Base-by-base conservation (phyloP, 2,329 filamentous ascomycete genomes). In the Fusarium nelsonii region DNA sequence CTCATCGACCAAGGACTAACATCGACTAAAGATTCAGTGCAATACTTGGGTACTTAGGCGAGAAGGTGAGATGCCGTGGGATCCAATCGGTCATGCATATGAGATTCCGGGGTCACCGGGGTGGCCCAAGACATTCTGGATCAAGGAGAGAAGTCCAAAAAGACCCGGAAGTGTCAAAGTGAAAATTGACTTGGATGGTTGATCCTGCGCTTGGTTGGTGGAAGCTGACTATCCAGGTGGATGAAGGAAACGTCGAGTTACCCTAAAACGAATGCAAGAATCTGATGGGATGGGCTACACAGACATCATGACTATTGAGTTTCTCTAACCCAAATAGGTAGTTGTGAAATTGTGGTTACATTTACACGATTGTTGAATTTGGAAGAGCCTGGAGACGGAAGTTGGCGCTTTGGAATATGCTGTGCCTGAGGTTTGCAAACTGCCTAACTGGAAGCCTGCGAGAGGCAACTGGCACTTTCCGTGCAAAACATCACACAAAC, bases 71-170 rank as follows among this genome's bases (percentile, higher is more conserved):
- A 65, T 65, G 59, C 49, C 37, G 55, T 65, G 46, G 56, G 59
- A 71, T 74, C 65, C 71, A 73, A 74, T 73, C 65, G 71, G 63
- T 55, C 52, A 46, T 72, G 72, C 68, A 62, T 73, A 69, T 68
- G 52, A 74, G 65, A 68, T 66, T 60, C 68, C 65, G 70, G 69
- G 71, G 58, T 58, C 56, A 62, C 67, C 64, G 60, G 56, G 58
- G 59, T 36, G n/a, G 55, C 28, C 46, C 64, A 53, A 43, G 57
- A 69, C 50, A 59, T 65, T 71, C 54, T 70, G 59, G 63, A 68
- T 65, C 46, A 53, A 61, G 46, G 37, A 59, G 53, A 68, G 62
- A 63, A 69, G 53, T 11, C 36, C 44, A 54, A 49, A 41, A 30
- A 58, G 37, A 52, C 18, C 48, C 37, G 34, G 28, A 44, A 34